Evolutionary conservation across 306 rosid genomes (phyloP).

Genomic region (Gleditsia sinensis): DNA sequence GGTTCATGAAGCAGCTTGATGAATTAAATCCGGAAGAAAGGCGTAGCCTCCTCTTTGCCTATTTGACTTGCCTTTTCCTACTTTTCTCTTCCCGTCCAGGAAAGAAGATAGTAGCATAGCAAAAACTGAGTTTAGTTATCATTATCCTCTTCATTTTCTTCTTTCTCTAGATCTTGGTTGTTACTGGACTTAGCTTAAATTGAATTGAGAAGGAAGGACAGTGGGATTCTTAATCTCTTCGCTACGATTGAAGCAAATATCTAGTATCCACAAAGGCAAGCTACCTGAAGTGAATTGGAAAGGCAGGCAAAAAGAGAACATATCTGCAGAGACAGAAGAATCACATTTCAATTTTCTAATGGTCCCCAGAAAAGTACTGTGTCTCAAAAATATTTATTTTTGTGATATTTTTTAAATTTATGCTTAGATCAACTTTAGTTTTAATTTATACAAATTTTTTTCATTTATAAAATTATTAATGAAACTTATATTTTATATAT

Average conservation of each 20-base stretch:
- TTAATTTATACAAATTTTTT: too few species aligned
- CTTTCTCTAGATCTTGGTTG: slow-evolving; percentile 48
- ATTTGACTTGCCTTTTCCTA: slow-evolving; percentile 65
- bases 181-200: slow-evolving; percentile 22
- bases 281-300: too few species aligned
- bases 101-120: slow-evolving; percentile 24
- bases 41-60: slow-evolving; percentile 87
- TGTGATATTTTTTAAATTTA: too few species aligned
- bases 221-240: background rate
- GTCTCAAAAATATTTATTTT: too few species aligned
- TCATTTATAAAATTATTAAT: too few species aligned
- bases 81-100: slow-evolving; percentile 43
- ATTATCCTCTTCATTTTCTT: slow-evolving; percentile 50
- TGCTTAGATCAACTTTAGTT: too few species aligned
- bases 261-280: too few species aligned
- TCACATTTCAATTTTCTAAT: too few species aligned
- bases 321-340: too few species aligned
- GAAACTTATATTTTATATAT: too few species aligned
- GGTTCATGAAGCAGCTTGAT: slow-evolving; percentile 16
- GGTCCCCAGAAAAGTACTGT: too few species aligned
- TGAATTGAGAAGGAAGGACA: slow-evolving; percentile 20
- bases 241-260: slow-evolving; percentile 19
- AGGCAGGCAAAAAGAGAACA: too few species aligned
- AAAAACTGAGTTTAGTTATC: slow-evolving; percentile 7
- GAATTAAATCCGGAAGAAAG: slow-evolving; percentile 68